These are phyloP conservation scores for Blastocystis sp. DNA, from an alignment of 352 stramenopile species.

Conservation along the genomic window DNA sequence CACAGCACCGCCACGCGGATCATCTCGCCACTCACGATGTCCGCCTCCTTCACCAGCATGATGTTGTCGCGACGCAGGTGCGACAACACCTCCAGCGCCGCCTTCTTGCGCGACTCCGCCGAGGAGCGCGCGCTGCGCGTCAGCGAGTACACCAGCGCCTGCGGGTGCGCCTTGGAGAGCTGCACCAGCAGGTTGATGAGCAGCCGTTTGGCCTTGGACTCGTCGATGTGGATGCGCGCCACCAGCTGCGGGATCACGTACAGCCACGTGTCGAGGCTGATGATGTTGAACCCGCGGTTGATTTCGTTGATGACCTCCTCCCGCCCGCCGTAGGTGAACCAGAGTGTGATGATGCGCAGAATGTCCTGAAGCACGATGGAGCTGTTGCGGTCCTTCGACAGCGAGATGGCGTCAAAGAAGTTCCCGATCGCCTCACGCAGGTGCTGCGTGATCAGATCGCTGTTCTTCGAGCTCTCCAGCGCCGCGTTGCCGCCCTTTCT, in stretches of 20 bases:
- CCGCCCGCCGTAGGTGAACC: constrained; percentile 91
- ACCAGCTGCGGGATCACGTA: constrained; percentile 94
- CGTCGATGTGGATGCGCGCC: constrained; percentile 78
- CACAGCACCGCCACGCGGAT: constrained; percentile 97
- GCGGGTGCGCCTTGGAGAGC: constrained; percentile 86
- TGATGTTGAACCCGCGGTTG: constrained; percentile 81
- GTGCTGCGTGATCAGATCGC: constrained; percentile 73
- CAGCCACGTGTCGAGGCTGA: constrained; percentile 94
- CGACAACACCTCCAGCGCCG: constrained; percentile 90
- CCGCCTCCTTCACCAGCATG: constrained; percentile 90
- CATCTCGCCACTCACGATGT: constrained; percentile 91
- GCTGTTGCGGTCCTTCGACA: constrained; percentile 89
- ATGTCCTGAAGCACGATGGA: constrained; percentile 94
- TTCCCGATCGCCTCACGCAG: constrained; percentile 89
- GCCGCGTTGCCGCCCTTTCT: background rate
- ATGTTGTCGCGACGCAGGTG: constrained; percentile 87
- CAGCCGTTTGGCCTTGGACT: constrained; percentile 71
- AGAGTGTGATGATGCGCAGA: constrained; percentile 92
- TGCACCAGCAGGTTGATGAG: constrained; percentile 74
- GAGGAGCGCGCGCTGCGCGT: constrained; percentile 91
- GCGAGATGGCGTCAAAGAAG: constrained; percentile 90
- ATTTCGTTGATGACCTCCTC: constrained; percentile 82
- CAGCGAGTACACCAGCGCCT: constrained; percentile 95
- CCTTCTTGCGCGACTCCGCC: constrained; percentile 83
- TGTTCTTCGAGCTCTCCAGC: background rate